These are phyloP conservation scores for Phytophthora crassamura DNA, from an alignment of 352 stramenopile genomes.

Conservation along the genomic window DNA sequence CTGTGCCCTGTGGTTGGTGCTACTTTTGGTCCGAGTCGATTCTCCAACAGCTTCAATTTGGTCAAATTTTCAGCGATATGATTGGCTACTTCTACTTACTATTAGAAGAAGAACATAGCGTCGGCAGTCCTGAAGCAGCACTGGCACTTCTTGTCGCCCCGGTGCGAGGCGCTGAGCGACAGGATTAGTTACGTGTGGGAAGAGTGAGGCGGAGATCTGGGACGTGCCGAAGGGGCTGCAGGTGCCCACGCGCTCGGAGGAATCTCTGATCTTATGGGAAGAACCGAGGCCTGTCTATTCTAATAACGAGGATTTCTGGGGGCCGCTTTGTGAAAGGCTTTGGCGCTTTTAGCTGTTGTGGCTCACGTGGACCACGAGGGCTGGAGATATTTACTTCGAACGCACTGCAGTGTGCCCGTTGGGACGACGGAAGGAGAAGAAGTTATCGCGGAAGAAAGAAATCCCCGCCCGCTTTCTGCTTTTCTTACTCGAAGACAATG, in stretches of 20 bases:
- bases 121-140: slow-evolving; percentile 12
- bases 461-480: slow-evolving; percentile 14
- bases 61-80: too few relatives aligned
- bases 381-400: slow-evolving; percentile 36
- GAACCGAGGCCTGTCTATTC: slow-evolving; percentile 7
- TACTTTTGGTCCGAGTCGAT: too few relatives aligned
- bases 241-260: slow-evolving; percentile 11
- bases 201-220: slow-evolving; percentile 25
- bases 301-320: slow-evolving; percentile 14
- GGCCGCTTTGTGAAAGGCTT: slow-evolving; percentile 12
- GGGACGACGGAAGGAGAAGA: slow-evolving; percentile 19
- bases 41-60: too few relatives aligned
- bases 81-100: too few relatives aligned
- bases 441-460: slow-evolving; percentile 21
- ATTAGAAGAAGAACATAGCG: too few relatives aligned
- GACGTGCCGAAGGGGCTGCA: slow-evolving; percentile 16
- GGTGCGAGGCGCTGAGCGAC: slow-evolving; percentile 18
- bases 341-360: slow-evolving; percentile 39
- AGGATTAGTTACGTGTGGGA: slow-evolving; percentile 10
- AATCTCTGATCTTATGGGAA: slow-evolving; percentile 4
- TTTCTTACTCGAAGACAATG: slow-evolving; percentile 7
- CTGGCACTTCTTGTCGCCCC: slow-evolving; percentile 30
- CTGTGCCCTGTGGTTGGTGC: too few relatives aligned
- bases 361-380: slow-evolving; percentile 26
- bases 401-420: slow-evolving; percentile 30